Evolutionary conservation across 257 asterid genomes (phyloP).

Genomic region (Nicotiana tomentosiformis): DNA sequence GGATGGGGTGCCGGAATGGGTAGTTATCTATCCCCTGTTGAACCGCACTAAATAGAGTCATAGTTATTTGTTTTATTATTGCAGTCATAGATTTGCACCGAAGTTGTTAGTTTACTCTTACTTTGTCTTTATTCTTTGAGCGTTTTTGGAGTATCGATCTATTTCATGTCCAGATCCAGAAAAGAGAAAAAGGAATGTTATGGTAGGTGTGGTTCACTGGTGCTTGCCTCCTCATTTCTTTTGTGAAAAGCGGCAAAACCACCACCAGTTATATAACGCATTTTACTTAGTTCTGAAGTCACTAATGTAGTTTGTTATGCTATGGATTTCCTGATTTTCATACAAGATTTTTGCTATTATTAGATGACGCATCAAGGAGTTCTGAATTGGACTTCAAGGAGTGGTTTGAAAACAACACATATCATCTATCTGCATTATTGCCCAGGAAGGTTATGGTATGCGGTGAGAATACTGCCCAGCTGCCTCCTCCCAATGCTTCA

Average conservation of each 20-base stretch:
- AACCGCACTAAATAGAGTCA: not conserved
- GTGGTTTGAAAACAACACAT: conserved; percentile 45
- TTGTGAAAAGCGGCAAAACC: not conserved
- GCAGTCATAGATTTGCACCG: not conserved
- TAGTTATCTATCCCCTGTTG: not conserved
- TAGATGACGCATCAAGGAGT: conserved; percentile 66
- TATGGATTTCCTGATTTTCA: not conserved
- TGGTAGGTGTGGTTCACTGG: not conserved
- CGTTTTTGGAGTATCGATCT: not conserved
- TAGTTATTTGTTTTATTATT: not conserved
- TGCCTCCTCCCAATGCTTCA: conserved; percentile 35
- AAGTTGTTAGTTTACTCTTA: not conserved
- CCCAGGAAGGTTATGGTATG: conserved; percentile 48
- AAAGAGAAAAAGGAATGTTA: not conserved
- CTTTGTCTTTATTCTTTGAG: not conserved
- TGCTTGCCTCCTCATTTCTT: not conserved
- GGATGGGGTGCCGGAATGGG: not conserved
- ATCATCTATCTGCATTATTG: conserved; percentile 26
- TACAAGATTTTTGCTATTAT: not conserved
- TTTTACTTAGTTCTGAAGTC: not conserved
- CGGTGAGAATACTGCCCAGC: conserved; percentile 38
- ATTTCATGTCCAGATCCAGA: not conserved
- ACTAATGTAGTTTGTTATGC: not conserved
- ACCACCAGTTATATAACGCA: not conserved
- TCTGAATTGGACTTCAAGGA: conserved; percentile 48